Percentiles rank a stretch among this genome's conserved stretches.
Evolutionary conservation across 2,329 filamentous ascomycete genomes (phyloP).

Genomic region (Alternaria sp.): DNA sequence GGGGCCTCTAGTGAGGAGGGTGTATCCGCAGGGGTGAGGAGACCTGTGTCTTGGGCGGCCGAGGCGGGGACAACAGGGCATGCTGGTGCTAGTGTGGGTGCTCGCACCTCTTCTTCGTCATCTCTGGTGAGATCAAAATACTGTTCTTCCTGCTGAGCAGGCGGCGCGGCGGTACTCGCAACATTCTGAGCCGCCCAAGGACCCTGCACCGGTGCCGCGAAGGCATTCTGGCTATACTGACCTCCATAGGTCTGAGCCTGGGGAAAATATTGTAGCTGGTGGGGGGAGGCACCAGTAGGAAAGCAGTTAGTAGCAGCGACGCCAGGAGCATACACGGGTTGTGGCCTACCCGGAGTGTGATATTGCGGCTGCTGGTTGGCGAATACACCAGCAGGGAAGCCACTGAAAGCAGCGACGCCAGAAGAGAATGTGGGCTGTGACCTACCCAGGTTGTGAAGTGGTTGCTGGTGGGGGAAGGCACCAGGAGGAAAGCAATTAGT

Average conservation of each 20-base stretch:
- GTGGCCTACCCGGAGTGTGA: not conserved
- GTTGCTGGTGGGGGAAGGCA: not conserved
- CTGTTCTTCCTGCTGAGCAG: not conserved
- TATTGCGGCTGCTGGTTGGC: not conserved
- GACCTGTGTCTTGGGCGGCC: not conserved
- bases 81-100: not conserved
- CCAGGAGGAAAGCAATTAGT: not conserved
- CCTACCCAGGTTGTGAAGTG: not conserved
- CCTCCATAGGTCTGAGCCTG: not conserved
- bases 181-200: not conserved
- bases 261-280: not conserved
- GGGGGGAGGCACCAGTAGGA: not conserved
- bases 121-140: not conserved
- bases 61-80: not conserved
- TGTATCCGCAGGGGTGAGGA: not conserved
- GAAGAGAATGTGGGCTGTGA: not conserved
- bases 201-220: not conserved
- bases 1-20: not conserved
- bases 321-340: not conserved
- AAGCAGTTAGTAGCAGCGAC: not conserved
- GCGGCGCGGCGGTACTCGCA: not conserved
- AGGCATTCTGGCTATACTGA: not conserved
- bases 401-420: not conserved
- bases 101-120: not conserved
- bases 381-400: not conserved